Evolutionary conservation across 495 filamentous ascomycete genomes (phyloP), one percentile per base, ranked within the genome.

Genomic region (Xylaria palmicola): DNA sequence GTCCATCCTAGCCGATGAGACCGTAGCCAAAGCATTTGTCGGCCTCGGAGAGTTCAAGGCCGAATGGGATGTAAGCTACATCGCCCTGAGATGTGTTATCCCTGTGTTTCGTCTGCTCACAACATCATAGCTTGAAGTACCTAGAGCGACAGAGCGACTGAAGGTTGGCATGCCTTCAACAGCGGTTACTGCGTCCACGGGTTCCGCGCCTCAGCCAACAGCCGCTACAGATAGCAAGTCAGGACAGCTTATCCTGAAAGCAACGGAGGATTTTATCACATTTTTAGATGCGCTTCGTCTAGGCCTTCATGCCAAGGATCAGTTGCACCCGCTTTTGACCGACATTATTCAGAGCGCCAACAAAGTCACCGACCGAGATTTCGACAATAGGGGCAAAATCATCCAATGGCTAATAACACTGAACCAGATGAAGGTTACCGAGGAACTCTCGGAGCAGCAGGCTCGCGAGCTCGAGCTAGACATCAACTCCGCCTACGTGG

Each of bases 201-300:
- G 78, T 6, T 55, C 76, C 7, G 68, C 77, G 15, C 66, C 72
- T 1, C 65, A 78, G 45, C 66, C 65, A 68, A 79, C 68, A 73
- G 82, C 76, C 43, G 67, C 83, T 1, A 69, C 80, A 44, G 83
- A 74, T 34, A 83, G 81, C 43, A 85, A 85, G 56, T 87, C 87
- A 19, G 90, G 90, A 26, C 84, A 86, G 40, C 79, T 93, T 37
- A 92, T 97, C 57, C 74, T 93, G 27, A 84, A 90, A 49, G 93
- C 94, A 4, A 97, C 94, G 4, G 91, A 98, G 74, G 92, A 96
- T 71, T 99, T 99, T 70, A 98, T 99, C 73, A 99, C 95, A 0
- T 93, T 97, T 74, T 80, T 99, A 45, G 95, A 99, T 74, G 95
- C 94, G 22, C 80, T 98, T 65, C 89, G 90, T 66, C 81, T 99